Evolutionary conservation across 257 asterid species (phyloP).

Genomic region (Solanum pennellii): DNA sequence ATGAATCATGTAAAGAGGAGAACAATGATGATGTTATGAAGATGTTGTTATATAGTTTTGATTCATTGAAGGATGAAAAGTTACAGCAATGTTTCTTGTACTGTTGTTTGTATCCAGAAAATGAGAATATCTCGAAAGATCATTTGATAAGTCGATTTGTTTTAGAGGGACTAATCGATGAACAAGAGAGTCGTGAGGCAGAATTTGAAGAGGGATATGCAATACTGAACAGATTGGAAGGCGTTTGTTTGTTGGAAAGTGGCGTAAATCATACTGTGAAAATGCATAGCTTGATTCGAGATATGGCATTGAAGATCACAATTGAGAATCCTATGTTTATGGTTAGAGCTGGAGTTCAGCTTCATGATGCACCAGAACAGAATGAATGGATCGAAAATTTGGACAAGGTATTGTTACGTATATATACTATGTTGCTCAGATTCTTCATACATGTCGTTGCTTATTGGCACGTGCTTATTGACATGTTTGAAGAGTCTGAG

Average conservation of each 20-base stretch:
- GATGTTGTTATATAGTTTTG: conserved; percentile 13
- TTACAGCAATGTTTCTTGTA: conserved; percentile 10
- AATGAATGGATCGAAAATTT: conserved; percentile 15
- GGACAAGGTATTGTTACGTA: background rate
- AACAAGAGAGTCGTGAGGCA: conserved; percentile 3
- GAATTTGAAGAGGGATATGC: conserved; percentile 19
- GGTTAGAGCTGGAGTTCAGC: conserved; percentile 22
- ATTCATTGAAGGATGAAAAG: conserved; percentile 12
- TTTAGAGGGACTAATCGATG: conserved; percentile 13
- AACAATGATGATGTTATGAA: conserved; percentile 3
- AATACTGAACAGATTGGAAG: conserved; percentile 16
- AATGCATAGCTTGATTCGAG: conserved; percentile 28
- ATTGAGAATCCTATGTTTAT: conserved; percentile 3
- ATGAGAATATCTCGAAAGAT: conserved; percentile 7
- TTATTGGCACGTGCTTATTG: background rate
- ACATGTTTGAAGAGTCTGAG: background rate
- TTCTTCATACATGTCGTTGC: background rate
- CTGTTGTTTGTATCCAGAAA: conserved; percentile 26
- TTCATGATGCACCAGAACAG: background rate
- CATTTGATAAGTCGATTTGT: conserved; percentile 11
- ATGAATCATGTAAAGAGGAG: background rate
- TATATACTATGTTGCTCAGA: background rate
- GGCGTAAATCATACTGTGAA: background rate
- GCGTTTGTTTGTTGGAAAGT: conserved; percentile 16
- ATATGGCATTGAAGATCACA: conserved; percentile 11